Evolutionary conservation across 371 early-diverging fungal genomes (phyloP).

Genomic region (Mucor piriformis): DNA sequence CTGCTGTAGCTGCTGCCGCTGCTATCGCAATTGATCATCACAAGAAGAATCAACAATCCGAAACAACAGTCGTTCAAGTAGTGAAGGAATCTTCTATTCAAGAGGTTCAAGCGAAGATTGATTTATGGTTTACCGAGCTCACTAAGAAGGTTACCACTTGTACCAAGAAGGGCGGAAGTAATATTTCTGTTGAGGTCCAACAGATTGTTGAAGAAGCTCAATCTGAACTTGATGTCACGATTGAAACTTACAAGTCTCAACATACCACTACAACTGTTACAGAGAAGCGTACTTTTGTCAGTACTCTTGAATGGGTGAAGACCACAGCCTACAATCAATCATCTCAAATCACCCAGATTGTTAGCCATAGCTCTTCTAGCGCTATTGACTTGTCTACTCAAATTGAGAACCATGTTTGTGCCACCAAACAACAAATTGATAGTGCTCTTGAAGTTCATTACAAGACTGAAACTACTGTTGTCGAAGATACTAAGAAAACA

Average conservation of each 20-base stretch:
- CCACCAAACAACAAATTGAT: conserved; percentile 34
- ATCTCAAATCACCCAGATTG: conserved; percentile 30
- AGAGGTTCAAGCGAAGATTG: conserved; percentile 22
- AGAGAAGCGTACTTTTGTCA: conserved; percentile 21
- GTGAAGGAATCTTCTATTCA: conserved; percentile 21
- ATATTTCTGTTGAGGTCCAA: conserved; percentile 24
- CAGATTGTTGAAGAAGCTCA: conserved; percentile 34
- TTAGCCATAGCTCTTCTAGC: conserved; percentile 25
- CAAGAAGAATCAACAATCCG: conserved; percentile 25
- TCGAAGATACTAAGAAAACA: conserved; percentile 13
- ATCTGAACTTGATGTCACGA: conserved; percentile 24
- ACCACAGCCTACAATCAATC: conserved; percentile 26
- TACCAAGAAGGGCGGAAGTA: conserved; percentile 28
- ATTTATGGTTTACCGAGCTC: conserved; percentile 24
- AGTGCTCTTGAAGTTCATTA: conserved; percentile 36
- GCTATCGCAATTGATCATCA: conserved; percentile 24
- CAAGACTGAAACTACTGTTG: conserved; percentile 6
- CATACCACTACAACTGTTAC: not conserved
- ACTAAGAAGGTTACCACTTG: conserved; percentile 26
- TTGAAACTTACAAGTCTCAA: conserved; percentile 21
- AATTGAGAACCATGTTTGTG: conserved; percentile 34
- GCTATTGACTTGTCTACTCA: conserved; percentile 34
- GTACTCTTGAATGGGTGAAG: conserved; percentile 34
- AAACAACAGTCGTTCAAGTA: conserved; percentile 22
- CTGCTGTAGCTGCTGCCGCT: conserved; percentile 31